phyloP scores from a whole-genome alignment of 2,329 filamentous ascomycete genomes.

The Cercospora brassicicola region DNA sequence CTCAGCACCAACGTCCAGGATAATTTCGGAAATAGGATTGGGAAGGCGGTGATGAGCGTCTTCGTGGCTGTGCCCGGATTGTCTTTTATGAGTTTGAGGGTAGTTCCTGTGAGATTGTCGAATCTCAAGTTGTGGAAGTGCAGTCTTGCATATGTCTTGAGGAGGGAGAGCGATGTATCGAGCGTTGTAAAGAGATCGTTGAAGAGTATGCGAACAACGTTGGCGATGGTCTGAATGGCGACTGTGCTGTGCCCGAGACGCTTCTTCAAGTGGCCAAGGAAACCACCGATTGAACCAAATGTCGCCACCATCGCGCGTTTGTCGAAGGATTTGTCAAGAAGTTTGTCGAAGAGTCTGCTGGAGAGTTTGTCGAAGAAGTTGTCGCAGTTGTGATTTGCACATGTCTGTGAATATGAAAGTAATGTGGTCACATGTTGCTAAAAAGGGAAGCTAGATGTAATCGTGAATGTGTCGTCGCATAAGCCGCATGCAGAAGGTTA shows the following conservation, averaged over 20 bases:
- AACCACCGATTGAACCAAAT: not conserved
- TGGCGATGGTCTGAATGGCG: not conserved
- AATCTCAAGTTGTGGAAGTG: not conserved
- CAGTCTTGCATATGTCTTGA: not conserved
- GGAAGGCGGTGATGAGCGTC: not conserved
- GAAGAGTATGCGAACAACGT: not conserved
- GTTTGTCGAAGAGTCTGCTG: not conserved
- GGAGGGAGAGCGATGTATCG: not conserved
- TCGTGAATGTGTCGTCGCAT: not conserved
- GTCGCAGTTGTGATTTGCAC: not conserved
- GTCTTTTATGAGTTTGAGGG: not conserved
- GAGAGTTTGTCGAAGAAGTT: not conserved
- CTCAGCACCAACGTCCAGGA: not conserved
- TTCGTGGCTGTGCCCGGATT: not conserved
- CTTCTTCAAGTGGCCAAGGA: not conserved
- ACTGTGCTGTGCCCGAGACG: not conserved
- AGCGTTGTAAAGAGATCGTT: not conserved
- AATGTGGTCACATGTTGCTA: not conserved
- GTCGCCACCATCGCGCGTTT: not conserved
- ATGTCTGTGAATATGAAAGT: not conserved
- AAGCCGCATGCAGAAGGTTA: not conserved
- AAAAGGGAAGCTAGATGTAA: not conserved
- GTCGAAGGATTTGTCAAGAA: not conserved
- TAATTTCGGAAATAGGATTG: not conserved
- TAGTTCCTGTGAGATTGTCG: not conserved